Evolutionary conservation across 1,284 basidiomycete genomes (phyloP), one percentile per base, ranked within the genome.

Genomic region (Mycena sp.): DNA sequence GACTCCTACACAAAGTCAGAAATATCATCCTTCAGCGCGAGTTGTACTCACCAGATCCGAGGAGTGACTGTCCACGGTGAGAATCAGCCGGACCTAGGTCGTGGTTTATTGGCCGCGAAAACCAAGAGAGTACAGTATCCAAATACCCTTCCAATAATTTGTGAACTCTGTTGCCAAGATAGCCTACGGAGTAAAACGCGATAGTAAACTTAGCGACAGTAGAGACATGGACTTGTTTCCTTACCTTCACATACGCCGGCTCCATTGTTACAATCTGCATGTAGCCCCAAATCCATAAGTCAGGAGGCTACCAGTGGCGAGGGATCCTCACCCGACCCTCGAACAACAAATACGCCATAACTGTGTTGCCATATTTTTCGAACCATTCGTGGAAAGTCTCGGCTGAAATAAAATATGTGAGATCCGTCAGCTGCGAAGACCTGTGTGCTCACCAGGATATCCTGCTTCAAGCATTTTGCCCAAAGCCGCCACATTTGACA

Each of bases 31-130:
- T n/a, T 12, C 6, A 23, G 9, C 23, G 21, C 14, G 1, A 25
- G 50, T 26, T 21, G 23, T 14, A 26, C 23, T 73, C 74, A 16
- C 81, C 81, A 46, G 81, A 28, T 64, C n/a, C 81, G 59, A 40
- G 61, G 70, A 35, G 59, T 29, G 71, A 76, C 67, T 26, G 54
- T 45, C 25, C 50, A 41, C 55, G 63, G 52, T 75, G 70, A 40
- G 62, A 23, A 64, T 52, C 49, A 70, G 70, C 71, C 23, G 43
- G 57, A 19, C 29, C 61, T 58, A 6, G 11, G 11, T 17, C 30
- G 51, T 19, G 5, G 17, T 9, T 17, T 29, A 28, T 5, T 29
- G 19, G 14, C n/a, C 6, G 19, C 2, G 16, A 16, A 6, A n/a
- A 11, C 49, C 23, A 7, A n/a, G 9, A 21, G 30, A n/a, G 25